phyloP scores from a whole-genome alignment of 1,284 basidiomycete genomes.

The Stygiomarasmius scandens region DNA sequence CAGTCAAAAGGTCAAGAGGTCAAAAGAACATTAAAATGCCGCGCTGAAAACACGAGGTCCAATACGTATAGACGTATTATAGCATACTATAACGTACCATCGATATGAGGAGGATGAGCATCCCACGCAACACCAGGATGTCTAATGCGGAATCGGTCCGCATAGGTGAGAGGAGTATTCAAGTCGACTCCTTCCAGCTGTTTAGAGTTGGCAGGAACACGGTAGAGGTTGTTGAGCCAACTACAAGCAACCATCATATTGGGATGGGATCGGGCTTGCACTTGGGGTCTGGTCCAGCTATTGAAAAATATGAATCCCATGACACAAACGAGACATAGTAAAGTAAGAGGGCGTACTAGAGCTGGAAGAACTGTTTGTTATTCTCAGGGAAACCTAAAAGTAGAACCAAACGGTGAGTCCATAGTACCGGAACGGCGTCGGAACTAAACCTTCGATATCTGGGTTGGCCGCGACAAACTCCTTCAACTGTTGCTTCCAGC shows the following conservation, averaged over 20 bases:
- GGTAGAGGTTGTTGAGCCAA: slow-evolving; percentile 71
- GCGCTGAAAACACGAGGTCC: neutral
- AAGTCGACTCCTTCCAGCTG: slow-evolving; percentile 65
- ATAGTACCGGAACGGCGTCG: no score
- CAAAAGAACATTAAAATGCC: neutral
- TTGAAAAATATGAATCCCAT: neutral
- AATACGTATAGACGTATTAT: neutral
- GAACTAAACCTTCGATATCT: slow-evolving; percentile 55
- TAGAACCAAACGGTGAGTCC: neutral
- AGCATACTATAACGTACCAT: slow-evolving; percentile 45
- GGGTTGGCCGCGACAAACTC: slow-evolving; percentile 63
- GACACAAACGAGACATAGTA: neutral
- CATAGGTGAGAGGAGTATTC: slow-evolving; percentile 72
- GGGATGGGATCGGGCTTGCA: slow-evolving; percentile 75
- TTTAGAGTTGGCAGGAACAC: slow-evolving; percentile 32
- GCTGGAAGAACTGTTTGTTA: slow-evolving; percentile 73
- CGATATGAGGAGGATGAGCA: slow-evolving; percentile 76
- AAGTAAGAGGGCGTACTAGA: slow-evolving; percentile 70
- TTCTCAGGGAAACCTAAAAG: slow-evolving; percentile 52
- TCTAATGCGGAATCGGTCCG: slow-evolving; percentile 83
- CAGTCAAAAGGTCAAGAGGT: no score
- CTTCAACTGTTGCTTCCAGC: slow-evolving; percentile 59
- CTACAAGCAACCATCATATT: slow-evolving; percentile 63
- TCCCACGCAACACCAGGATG: slow-evolving; percentile 73
- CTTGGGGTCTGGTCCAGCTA: slow-evolving; percentile 60